Evolutionary conservation across 2,329 filamentous ascomycete species (phyloP), one percentile per base, ranked within the genome.

Genomic region (Pestalotiopsis sp.): DNA sequence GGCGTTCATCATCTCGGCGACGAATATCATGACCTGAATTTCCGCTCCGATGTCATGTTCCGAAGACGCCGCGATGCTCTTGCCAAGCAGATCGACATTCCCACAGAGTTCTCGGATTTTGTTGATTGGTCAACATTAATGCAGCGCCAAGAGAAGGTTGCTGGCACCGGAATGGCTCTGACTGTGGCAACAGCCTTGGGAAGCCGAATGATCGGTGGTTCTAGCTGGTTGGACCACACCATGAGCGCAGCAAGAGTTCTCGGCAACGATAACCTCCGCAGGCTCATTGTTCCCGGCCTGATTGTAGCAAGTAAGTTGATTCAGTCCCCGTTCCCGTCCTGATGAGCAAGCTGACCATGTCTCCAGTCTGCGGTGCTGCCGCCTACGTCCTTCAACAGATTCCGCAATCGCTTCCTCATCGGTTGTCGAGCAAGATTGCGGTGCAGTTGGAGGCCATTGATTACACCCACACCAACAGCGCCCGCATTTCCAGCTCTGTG

Each of bases 41-140:
- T 99, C 89, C 89, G 92, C 38, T 89, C 94, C 1, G 94, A 98
- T 73, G 89, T 94, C 76, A 98, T 99, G 96, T 99, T 98, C 84
- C 90, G 89, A 68, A 90, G 93, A 70, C 92, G 92, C 75, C 88
- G 90, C 68, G 93, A 99, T 78, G 88, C 89, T 1, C 83, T 97
- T 55, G 94, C 93, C 5, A 89, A 94, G 71, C 91, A 97, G 76
- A 90, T 98, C 17, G 90, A 98, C 69, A 90, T 97, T 22, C 89
- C 96, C 66, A 92, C 96, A 3, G 94, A 99, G 76, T 74, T 97
- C 0, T 92, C 87, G 87, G 96, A 99, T 81, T 98, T 99, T 84
- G 93, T 99, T 74, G 96, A 99, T 79, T 85, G 94, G 78, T 86
- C 89, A 20, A 92, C 89, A 11, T 81, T 98, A 5, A 86, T 97